These are phyloP conservation scores for Globisporangium echinulatum DNA, from an alignment of 352 stramenopile genomes.

Conservation along the genomic window DNA sequence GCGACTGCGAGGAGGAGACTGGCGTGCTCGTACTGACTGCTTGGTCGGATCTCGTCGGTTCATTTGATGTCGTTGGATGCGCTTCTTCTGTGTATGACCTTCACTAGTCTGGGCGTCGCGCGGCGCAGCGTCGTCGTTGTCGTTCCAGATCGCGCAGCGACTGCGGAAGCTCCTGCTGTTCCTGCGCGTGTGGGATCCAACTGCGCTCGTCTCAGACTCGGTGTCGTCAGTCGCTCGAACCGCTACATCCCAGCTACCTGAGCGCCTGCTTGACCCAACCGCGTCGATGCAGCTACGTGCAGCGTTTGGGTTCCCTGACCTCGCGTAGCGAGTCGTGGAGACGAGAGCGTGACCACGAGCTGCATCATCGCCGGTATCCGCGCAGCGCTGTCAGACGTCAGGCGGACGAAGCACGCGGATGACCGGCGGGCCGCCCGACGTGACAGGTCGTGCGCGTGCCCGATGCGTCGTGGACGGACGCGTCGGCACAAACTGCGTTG, in stretches of 20 bases:
- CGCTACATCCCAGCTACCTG: conserved; percentile 26
- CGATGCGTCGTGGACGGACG: conserved; percentile 6
- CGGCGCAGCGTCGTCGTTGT: conserved; percentile 10
- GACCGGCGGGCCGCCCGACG: conserved; percentile 31
- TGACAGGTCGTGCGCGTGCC: conserved; percentile 24
- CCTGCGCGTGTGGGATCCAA: conserved; percentile 44
- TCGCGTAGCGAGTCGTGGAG: background rate
- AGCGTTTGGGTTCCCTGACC: conserved; percentile 30
- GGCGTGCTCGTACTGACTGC: too few species aligned
- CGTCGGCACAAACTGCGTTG: conserved; percentile 3
- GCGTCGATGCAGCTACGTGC: conserved; percentile 17
- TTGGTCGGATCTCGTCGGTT: too few species aligned
- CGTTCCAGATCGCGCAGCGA: conserved; percentile 40
- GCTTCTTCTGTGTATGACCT: background rate
- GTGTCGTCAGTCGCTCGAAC: conserved; percentile 26
- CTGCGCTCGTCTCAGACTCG: conserved; percentile 17
- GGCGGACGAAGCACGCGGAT: conserved; percentile 38
- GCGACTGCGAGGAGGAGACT: too few species aligned
- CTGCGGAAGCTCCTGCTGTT: conserved; percentile 49
- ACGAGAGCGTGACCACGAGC: too few species aligned
- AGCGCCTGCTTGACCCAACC: conserved; percentile 18
- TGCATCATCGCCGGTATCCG: too few species aligned
- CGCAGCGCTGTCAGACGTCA: conserved; percentile 3
- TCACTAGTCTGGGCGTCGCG: conserved; percentile 21
- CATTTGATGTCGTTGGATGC: too few species aligned